Evolutionary conservation across 106 monocot species (phyloP).

Genomic region (Apostasia shenzhenica): DNA sequence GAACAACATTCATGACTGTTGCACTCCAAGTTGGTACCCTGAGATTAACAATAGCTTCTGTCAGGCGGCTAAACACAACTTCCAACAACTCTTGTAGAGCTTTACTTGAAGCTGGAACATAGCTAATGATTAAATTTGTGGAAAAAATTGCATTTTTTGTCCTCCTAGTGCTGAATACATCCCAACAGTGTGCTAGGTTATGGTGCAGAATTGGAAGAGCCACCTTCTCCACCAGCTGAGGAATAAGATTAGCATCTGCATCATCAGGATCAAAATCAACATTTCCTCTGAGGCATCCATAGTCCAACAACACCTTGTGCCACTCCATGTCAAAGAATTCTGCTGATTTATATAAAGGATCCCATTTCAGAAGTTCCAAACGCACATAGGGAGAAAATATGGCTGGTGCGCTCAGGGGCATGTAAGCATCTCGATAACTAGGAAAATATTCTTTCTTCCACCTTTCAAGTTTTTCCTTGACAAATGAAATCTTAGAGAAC

Average conservation of each 20-base stretch:
- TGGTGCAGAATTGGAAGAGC: slow-evolving; percentile 87
- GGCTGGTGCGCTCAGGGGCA: slow-evolving; percentile 51
- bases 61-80: slow-evolving; percentile 42
- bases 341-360: slow-evolving; percentile 51
- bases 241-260: slow-evolving; percentile 72
- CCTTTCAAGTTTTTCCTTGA: slow-evolving; percentile 71
- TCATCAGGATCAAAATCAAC: slow-evolving; percentile 46
- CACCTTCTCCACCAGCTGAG: slow-evolving; percentile 80
- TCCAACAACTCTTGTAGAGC: slow-evolving; percentile 50
- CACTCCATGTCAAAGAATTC: slow-evolving; percentile 90
- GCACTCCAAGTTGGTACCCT: slow-evolving; percentile 67
- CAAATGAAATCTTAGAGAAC: slow-evolving; percentile 63
- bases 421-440: slow-evolving; percentile 85
- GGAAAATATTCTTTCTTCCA: slow-evolving; percentile 59
- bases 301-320: slow-evolving; percentile 71
- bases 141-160: slow-evolving; percentile 81
- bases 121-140: slow-evolving; percentile 55
- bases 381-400: slow-evolving; percentile 88
- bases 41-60: slow-evolving; percentile 40
- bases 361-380: slow-evolving; percentile 94
- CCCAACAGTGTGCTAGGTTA: slow-evolving; percentile 83
- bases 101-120: slow-evolving; percentile 59
- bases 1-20: slow-evolving; percentile 44
- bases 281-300: slow-evolving; percentile 39
- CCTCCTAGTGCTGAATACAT: slow-evolving; percentile 62